Base-by-base conservation (phyloP, 768 basidiomycete genomes). In the Chalciporus piperatus region DNA sequence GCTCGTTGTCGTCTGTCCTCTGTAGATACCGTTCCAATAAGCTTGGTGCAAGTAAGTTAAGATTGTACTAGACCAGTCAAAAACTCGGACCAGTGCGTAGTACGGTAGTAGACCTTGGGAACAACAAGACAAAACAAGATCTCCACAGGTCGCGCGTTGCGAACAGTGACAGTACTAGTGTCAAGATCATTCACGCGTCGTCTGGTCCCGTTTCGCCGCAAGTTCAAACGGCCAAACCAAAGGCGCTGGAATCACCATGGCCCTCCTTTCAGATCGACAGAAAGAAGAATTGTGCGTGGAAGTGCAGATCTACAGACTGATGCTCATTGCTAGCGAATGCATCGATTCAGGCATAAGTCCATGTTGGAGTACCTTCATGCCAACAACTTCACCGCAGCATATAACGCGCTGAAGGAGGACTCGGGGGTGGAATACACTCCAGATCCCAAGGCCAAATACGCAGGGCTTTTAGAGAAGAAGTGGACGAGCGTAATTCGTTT, bases 401-500 rank as follows among this genome's bases (percentile, higher is more conserved):
- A 77, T 62, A 77, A 82, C 57, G 80, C 82, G 20, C 69, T 82
- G 55, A 82, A 79, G 63, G 65, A 73, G 38, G 80, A 83, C 52
- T 70, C 77, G 28, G 75, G 77, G 50, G 64, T 78, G 23, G 82
- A 85, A 53, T 89, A 87, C 66, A 76, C 78, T 4, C 89, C 89
- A 14, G 93, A 96, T 74, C 83, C 91, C 20, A 92, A 89, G 66
- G 84, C 91, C 45, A 88, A 90, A 67, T 87, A 85, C 62, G 84
- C 85, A 2, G 94, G 93, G 1, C 72, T 98, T 50, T 72, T 98
- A 54, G 95, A 92, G 76, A 96, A 96, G 85, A 98, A 98, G 71
- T 98, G 95, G 95, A 96, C 92, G 44, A 91, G 88, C 64, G 92
- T 97, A 30, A 95, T 98, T 52, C 81, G 95, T 58, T 71, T 98